These are phyloP conservation scores for Halenospora varia DNA, from an alignment of 495 filamentous ascomycete genomes.

Conservation along the genomic window DNA sequence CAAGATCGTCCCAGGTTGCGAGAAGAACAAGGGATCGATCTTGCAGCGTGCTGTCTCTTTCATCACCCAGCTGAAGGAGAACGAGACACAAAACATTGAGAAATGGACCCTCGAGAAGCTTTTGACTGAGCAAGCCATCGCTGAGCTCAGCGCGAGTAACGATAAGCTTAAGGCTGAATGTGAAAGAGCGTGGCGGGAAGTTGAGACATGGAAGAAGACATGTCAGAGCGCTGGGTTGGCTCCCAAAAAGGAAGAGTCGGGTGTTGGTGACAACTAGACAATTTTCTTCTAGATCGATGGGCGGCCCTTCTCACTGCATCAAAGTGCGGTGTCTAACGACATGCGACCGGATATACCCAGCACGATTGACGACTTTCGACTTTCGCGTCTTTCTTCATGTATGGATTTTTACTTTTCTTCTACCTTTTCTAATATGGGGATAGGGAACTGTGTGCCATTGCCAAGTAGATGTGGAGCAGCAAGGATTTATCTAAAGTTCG, in stretches of 20 bases:
- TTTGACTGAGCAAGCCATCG: slow-evolving; percentile 89
- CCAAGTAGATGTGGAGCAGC: background rate
- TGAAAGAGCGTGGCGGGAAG: slow-evolving; percentile 68
- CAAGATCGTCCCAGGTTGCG: slow-evolving; percentile 95
- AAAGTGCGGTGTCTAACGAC: slow-evolving; percentile 12
- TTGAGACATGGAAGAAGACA: slow-evolving; percentile 80
- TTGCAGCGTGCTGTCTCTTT: slow-evolving; percentile 90
- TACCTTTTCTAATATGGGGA: background rate
- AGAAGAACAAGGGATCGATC: slow-evolving; percentile 99
- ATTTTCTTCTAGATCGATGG: slow-evolving; percentile 13
- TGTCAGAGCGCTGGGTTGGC: slow-evolving; percentile 69
- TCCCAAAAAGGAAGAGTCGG: slow-evolving; percentile 27
- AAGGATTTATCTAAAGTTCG: background rate
- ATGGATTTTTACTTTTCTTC: slow-evolving; percentile 13
- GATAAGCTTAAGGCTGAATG: slow-evolving; percentile 84
- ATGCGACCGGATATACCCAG: slow-evolving; percentile 23
- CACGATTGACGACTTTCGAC: slow-evolving; percentile 24
- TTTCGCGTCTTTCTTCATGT: slow-evolving; percentile 22
- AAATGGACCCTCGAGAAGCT: slow-evolving; percentile 98
- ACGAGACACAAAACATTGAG: slow-evolving; percentile 88
- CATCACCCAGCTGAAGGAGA: slow-evolving; percentile 91
- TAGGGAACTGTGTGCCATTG: background rate
- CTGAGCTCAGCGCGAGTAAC: slow-evolving; percentile 80
- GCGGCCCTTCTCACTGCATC: slow-evolving; percentile 18
- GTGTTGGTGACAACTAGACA: slow-evolving; percentile 18